A percentile compares a stretch with the other conserved stretches of the same genome.
Conservation (phyloP, 768 basidiomycete genomes). For the Mycena belliarum region DNA sequence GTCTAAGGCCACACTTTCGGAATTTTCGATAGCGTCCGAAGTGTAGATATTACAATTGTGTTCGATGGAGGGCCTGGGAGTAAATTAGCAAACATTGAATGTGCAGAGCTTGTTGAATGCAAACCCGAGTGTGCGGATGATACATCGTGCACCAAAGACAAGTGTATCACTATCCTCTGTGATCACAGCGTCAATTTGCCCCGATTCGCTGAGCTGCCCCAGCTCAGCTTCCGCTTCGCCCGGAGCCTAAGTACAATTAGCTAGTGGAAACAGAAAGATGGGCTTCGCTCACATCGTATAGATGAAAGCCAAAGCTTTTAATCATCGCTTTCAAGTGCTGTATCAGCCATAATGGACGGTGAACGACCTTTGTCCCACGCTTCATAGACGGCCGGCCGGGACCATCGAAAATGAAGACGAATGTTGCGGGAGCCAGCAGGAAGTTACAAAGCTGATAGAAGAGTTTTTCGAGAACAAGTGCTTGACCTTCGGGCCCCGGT, state of each 20-base stretch:
- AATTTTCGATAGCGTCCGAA: not conserved
- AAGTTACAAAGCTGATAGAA: not conserved
- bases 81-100: not conserved
- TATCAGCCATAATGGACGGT: not conserved
- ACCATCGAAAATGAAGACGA: not conserved
- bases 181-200: conserved; percentile 71
- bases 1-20: not conserved
- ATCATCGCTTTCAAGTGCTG: not conserved
- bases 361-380: not conserved
- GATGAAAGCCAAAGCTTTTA: not conserved
- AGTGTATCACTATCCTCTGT: conserved; percentile 80
- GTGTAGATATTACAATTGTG: not conserved
- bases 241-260: conserved; percentile 43
- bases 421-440: not conserved
- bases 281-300: not conserved
- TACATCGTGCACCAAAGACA: conserved; percentile 69
- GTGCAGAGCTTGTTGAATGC: not conserved
- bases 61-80: not conserved
- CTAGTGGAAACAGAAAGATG: too few relatives aligned
- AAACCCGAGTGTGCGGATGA: conserved; percentile 40
- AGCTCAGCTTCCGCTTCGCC: conserved; percentile 83
- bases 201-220: conserved; percentile 63
- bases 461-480: not conserved
- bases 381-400: not conserved
- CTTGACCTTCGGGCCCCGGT: too few relatives aligned